Evolutionary conservation across 352 stramenopile genomes (phyloP).

Genomic region (Peronospora destructor): DNA sequence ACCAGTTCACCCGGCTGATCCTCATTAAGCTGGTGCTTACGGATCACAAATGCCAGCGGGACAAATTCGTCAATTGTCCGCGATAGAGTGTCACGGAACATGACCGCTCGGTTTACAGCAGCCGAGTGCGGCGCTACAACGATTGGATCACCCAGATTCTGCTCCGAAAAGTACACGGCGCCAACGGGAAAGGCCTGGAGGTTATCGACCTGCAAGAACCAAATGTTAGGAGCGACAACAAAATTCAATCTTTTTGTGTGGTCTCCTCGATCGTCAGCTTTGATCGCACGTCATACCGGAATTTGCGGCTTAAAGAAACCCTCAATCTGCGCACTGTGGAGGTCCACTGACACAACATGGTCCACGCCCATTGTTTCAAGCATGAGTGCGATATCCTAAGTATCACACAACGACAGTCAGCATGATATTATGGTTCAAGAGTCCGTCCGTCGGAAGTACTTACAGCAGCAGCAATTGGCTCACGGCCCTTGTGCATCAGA

Average conservation of each 20-base stretch:
- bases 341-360: constrained; percentile 81
- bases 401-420: constrained; percentile 4
- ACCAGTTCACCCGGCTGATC: constrained; percentile 67
- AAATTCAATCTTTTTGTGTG: neutral
- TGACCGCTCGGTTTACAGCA: constrained; percentile 63
- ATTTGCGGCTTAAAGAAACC: constrained; percentile 85
- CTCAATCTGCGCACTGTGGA: constrained; percentile 86
- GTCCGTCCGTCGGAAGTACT: neutral
- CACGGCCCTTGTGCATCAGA: constrained; percentile 76
- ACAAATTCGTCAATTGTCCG: constrained; percentile 72
- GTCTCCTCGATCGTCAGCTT: neutral
- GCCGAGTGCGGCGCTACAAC: constrained; percentile 80
- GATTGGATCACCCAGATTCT: constrained; percentile 53
- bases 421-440: neutral
- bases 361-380: constrained; percentile 87
- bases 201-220: constrained; percentile 56
- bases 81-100: constrained; percentile 79
- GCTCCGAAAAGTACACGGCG: constrained; percentile 83
- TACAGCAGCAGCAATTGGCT: constrained; percentile 73
- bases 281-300: constrained; percentile 28
- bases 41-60: constrained; percentile 75
- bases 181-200: constrained; percentile 80
- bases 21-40: constrained; percentile 74
- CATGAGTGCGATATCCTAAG: constrained; percentile 77
- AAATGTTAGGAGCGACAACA: constrained; percentile 1